These are phyloP conservation scores for Rhinocladiella similis DNA, from an alignment of 2,329 filamentous ascomycete genomes.

Conservation along the genomic window DNA sequence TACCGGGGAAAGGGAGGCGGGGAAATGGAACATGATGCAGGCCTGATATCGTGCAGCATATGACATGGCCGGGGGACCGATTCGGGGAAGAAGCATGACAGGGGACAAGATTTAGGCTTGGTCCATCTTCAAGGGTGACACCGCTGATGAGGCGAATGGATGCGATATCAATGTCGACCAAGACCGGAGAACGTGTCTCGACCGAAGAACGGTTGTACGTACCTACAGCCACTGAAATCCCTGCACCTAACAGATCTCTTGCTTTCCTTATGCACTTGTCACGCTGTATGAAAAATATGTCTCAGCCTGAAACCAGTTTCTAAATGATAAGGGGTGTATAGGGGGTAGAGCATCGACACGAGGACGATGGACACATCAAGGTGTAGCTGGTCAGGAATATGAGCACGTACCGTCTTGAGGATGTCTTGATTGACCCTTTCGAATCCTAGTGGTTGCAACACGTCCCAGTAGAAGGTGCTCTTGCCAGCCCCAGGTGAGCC, in stretches of 20 bases:
- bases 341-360: conserved; percentile 9
- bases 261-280: conserved; percentile 71
- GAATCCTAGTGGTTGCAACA: conserved; percentile 76
- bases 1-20: neutral
- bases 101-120: conserved; percentile 1
- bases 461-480: conserved; percentile 82
- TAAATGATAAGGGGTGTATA: conserved; percentile 32
- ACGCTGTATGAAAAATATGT: conserved; percentile 42
- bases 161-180: neutral
- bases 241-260: conserved; percentile 61
- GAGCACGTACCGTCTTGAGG: conserved; percentile 66
- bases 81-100: neutral
- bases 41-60: conserved; percentile 3
- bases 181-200: neutral
- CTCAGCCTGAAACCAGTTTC: conserved; percentile 53
- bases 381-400: conserved; percentile 3
- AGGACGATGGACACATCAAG: neutral
- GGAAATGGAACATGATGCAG: neutral
- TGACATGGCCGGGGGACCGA: conserved; percentile 5
- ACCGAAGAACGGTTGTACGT: conserved; percentile 35
- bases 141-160: neutral
- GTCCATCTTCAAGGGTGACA: conserved; percentile 4
- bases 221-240: conserved; percentile 76
- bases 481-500: conserved; percentile 90
- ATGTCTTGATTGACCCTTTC: conserved; percentile 86